Percentiles rank a stretch among this genome's conserved stretches.
Conservation (phyloP, 2,329 filamentous ascomycete genomes). For the Diaporthe caulivora region DNA sequence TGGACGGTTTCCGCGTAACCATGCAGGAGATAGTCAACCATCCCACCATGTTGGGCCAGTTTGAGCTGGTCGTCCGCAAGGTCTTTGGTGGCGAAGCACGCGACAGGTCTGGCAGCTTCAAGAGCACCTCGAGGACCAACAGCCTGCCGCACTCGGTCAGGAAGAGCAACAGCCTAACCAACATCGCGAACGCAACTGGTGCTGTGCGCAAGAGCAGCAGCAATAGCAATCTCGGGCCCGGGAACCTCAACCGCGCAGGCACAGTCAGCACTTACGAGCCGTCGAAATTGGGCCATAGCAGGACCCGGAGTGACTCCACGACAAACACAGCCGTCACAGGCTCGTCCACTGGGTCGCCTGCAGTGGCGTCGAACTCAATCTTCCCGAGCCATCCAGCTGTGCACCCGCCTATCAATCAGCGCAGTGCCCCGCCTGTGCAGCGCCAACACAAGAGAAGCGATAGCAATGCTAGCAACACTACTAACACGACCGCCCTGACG, state of each 20-base stretch:
- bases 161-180: constrained; percentile 32
- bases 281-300: constrained; percentile 34
- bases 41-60: constrained; percentile 63
- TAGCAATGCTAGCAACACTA: constrained; percentile 36
- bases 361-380: constrained; percentile 17
- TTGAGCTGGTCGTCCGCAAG: constrained; percentile 55
- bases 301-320: constrained; percentile 38
- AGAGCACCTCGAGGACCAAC: constrained; percentile 30
- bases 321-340: constrained; percentile 28
- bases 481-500: constrained; percentile 27
- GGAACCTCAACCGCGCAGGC: constrained; percentile 31
- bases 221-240: constrained; percentile 24
- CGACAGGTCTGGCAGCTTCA: constrained; percentile 34
- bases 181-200: neutral
- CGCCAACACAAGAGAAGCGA: constrained; percentile 29
- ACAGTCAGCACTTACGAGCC: constrained; percentile 34
- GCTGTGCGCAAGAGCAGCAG: constrained; percentile 34
- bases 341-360: constrained; percentile 26
- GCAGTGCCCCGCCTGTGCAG: neutral
- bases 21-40: constrained; percentile 64
- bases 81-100: constrained; percentile 40
- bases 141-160: constrained; percentile 42
- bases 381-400: constrained; percentile 38
- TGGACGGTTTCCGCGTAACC: constrained; percentile 52
- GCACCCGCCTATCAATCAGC: constrained; percentile 29